Evolutionary conservation across 1,284 basidiomycete species (phyloP).

Genomic region (Ustilago curta): DNA sequence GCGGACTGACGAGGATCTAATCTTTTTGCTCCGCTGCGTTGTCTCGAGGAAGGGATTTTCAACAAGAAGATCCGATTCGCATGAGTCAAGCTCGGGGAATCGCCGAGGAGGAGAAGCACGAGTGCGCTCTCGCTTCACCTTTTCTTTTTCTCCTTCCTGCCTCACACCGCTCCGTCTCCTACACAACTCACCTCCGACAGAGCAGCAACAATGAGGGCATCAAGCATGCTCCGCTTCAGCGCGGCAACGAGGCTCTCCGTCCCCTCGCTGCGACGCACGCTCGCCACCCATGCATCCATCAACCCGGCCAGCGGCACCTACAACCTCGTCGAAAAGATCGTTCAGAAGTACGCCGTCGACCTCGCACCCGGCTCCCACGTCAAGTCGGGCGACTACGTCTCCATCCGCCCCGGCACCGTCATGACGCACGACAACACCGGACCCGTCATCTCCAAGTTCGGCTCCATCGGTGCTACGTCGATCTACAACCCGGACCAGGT

Average conservation of each 20-base stretch:
- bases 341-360: conserved; percentile 94
- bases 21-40: background rate
- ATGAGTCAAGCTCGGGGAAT: conserved; percentile 16
- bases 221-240: conserved; percentile 39
- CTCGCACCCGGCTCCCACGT: conserved; percentile 76
- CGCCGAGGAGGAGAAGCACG: conserved; percentile 18
- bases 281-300: conserved; percentile 42
- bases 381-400: conserved; percentile 97
- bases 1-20: conserved; percentile 17
- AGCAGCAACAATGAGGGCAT: conserved; percentile 34
- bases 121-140: background rate
- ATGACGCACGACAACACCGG: conserved; percentile 85
- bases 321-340: conserved; percentile 90
- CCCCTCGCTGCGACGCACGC: conserved; percentile 22
- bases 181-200: background rate
- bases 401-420: conserved; percentile 96
- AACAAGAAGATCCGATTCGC: conserved; percentile 1
- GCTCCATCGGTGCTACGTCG: conserved; percentile 89
- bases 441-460: conserved; percentile 91
- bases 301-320: conserved; percentile 38
- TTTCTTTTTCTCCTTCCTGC: background rate
- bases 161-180: background rate
- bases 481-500: conserved; percentile 86
- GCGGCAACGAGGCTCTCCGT: conserved; percentile 13
- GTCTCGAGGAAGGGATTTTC: background rate